Evolutionary conservation across 1,284 basidiomycete species (phyloP).

Genomic region (Cystobasidium pallidum): DNA sequence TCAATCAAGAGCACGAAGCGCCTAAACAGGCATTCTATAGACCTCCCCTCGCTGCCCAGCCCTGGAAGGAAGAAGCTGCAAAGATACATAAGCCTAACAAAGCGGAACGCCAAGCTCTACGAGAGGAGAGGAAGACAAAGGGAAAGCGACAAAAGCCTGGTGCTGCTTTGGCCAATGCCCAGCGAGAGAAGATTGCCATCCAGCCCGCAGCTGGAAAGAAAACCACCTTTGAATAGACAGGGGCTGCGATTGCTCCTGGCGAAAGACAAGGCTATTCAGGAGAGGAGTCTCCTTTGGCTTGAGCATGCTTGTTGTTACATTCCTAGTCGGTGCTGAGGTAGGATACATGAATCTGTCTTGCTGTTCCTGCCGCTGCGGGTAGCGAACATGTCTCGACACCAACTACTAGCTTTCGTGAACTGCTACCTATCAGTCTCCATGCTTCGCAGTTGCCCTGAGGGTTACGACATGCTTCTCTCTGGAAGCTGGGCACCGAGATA

Average conservation of each 20-base stretch:
- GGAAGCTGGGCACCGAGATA: no score
- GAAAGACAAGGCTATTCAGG: background rate
- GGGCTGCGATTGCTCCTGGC: background rate
- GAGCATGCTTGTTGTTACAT: slow-evolving; percentile 21
- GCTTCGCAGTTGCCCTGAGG: no score
- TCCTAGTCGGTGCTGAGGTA: background rate
- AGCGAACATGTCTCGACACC: no score
- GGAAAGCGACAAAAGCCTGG: slow-evolving; percentile 69
- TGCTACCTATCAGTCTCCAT: no score
- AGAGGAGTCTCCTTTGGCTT: background rate
- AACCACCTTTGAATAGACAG: slow-evolving; percentile 66
- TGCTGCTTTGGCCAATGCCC: slow-evolving; percentile 84
- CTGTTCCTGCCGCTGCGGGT: background rate
- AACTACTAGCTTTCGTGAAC: background rate
- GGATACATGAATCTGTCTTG: slow-evolving; percentile 3
- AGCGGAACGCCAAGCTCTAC: slow-evolving; percentile 52
- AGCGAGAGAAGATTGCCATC: slow-evolving; percentile 81
- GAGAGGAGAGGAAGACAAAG: slow-evolving; percentile 49
- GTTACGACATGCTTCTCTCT: no score
- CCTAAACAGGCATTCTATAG: slow-evolving; percentile 54
- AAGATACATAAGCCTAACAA: slow-evolving; percentile 48
- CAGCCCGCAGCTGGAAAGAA: slow-evolving; percentile 79
- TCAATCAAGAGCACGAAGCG: slow-evolving; percentile 4
- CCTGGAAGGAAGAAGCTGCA: slow-evolving; percentile 37
- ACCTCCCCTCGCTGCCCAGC: slow-evolving; percentile 44